These are phyloP conservation scores for Fonsecaea nubica DNA, from an alignment of 2,329 filamentous ascomycete species.

Conservation along the genomic window DNA sequence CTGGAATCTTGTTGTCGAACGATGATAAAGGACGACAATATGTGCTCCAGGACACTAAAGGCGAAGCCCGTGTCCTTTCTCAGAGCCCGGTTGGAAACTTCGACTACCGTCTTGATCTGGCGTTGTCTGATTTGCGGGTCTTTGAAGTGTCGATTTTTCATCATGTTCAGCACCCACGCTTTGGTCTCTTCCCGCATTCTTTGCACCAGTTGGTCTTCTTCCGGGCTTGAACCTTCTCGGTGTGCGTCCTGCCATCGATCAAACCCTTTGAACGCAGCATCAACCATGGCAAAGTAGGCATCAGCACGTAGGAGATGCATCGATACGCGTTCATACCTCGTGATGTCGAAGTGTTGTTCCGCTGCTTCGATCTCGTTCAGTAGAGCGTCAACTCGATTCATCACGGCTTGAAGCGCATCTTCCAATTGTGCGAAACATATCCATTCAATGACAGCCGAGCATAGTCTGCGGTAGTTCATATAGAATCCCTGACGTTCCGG, in stretches of 20 bases:
- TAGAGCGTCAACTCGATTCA: constrained; percentile 76
- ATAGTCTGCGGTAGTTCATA: constrained; percentile 93
- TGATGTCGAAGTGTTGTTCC: constrained; percentile 49
- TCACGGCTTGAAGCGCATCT: constrained; percentile 85
- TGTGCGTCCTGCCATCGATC: constrained; percentile 73
- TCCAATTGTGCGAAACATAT: constrained; percentile 82
- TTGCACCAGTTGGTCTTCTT: constrained; percentile 52
- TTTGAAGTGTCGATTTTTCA: constrained; percentile 53
- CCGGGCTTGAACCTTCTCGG: constrained; percentile 54
- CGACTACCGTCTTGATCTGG: constrained; percentile 79
- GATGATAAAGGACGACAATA: constrained; percentile 80
- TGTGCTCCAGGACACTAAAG: constrained; percentile 87
- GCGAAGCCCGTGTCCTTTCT: constrained; percentile 81
- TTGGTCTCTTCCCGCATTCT: constrained; percentile 50
- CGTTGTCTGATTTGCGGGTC: constrained; percentile 85
- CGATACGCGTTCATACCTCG: constrained; percentile 38
- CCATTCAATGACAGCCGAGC: constrained; percentile 82
- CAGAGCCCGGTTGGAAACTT: constrained; percentile 80
- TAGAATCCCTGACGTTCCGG: constrained; percentile 94
- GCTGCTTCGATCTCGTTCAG: constrained; percentile 60
- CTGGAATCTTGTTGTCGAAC: constrained; percentile 72
- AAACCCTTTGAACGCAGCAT: constrained; percentile 87
- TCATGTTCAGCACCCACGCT: constrained; percentile 49
- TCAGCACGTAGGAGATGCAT: constrained; percentile 80
- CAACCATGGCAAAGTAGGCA: constrained; percentile 86